Conservation (phyloP, 192 early-diverging fungal genomes). For the Physocladia obscura region DNA sequence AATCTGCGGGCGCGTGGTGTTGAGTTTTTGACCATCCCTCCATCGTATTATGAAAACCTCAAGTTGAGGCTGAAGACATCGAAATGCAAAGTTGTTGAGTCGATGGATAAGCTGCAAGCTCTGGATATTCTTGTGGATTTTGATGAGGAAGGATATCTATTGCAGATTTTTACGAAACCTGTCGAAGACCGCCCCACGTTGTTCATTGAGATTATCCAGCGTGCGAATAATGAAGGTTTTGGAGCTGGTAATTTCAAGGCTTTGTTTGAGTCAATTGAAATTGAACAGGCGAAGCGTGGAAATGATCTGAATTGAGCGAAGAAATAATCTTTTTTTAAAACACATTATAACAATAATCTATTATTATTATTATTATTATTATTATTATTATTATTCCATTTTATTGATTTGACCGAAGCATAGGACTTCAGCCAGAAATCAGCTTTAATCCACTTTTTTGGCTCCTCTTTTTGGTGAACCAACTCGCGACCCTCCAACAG, state of each 20-base stretch:
- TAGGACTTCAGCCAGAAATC: too few species aligned
- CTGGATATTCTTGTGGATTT: conserved; percentile 93
- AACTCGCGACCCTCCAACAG: too few species aligned
- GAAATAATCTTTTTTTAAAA: too few species aligned
- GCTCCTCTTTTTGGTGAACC: too few species aligned
- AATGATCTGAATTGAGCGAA: conserved; percentile 32
- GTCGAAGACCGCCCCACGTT: conserved; percentile 94
- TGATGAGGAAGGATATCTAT: conserved; percentile 93
- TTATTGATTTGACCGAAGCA: too few species aligned
- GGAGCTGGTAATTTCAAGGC: conserved; percentile 98
- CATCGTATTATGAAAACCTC: conserved; percentile 85
- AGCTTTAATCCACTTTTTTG: too few species aligned
- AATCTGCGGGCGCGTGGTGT: conserved; percentile 83
- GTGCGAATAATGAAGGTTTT: conserved; percentile 83
- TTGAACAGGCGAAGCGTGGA: conserved; percentile 89
- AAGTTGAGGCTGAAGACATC: conserved; percentile 70
- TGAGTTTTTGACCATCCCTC: conserved; percentile 82
- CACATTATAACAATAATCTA: too few species aligned
- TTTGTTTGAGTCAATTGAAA: conserved; percentile 93
- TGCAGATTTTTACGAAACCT: conserved; percentile 88
- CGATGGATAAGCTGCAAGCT: conserved; percentile 77
- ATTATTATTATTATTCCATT: too few species aligned
- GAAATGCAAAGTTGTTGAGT: conserved; percentile 73
- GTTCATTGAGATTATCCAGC: conserved; percentile 97
- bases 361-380: too few species aligned